phyloP scores from a whole-genome alignment of 2,329 filamentous ascomycete species.

The Helicocarpus griseus region DNA sequence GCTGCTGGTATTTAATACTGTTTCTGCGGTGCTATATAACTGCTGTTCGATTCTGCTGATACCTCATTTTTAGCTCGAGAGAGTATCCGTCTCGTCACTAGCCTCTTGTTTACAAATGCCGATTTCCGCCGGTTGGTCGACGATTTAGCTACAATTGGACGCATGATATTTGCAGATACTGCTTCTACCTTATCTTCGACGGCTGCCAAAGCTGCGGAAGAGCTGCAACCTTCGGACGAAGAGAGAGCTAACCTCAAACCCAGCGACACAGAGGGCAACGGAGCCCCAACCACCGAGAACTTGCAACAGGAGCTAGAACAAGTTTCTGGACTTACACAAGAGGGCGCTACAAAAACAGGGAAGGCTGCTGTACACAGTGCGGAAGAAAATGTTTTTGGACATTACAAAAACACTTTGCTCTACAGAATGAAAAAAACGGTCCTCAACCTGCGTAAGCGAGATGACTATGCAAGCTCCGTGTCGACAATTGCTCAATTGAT shows the following conservation, averaged over 20 bases:
- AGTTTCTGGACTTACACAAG: constrained; percentile 34
- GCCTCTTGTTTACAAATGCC: constrained; percentile 76
- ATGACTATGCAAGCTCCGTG: constrained; percentile 79
- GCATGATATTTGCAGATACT: constrained; percentile 79
- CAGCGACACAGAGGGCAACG: constrained; percentile 35
- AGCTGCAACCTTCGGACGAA: constrained; percentile 58
- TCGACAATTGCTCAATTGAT: constrained; percentile 67
- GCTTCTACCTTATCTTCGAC: constrained; percentile 68
- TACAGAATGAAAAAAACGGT: constrained; percentile 69
- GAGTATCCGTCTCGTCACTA: constrained; percentile 73
- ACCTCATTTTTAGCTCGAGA: constrained; percentile 51
- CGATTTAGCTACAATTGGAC: constrained; percentile 67
- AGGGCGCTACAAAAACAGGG: constrained; percentile 29
- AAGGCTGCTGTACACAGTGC: constrained; percentile 59
- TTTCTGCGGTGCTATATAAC: background rate
- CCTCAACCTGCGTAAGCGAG: constrained; percentile 60
- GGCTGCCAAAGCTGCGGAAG: constrained; percentile 63
- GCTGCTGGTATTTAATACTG: constrained; percentile 47
- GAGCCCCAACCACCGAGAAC: constrained; percentile 51
- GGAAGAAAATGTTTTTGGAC: constrained; percentile 61
- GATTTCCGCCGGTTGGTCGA: constrained; percentile 81
- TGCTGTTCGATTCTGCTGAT: constrained; percentile 11
- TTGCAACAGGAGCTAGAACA: constrained; percentile 49
- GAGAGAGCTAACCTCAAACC: constrained; percentile 46
- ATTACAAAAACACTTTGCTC: constrained; percentile 63